phyloP scores from a whole-genome alignment of 2,329 filamentous ascomycete genomes.

The Alternaria infectoria region DNA sequence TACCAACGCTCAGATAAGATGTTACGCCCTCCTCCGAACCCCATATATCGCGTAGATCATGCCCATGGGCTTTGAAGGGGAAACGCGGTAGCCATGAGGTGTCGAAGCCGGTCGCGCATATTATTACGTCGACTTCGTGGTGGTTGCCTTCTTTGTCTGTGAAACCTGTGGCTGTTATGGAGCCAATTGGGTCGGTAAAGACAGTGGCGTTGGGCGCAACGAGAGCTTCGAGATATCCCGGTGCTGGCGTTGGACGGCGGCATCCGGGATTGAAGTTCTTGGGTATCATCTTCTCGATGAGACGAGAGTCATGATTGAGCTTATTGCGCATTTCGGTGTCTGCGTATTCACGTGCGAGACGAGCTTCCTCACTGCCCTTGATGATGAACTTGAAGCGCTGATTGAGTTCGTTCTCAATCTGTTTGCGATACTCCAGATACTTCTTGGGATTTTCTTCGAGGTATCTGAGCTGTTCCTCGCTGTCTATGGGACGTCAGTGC shows the following conservation, averaged over 20 bases:
- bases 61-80: constrained; percentile 33
- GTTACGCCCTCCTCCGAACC: constrained; percentile 41
- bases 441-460: constrained; percentile 51
- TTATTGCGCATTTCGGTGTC: constrained; percentile 51
- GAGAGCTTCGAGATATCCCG: constrained; percentile 31
- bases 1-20: constrained; percentile 50
- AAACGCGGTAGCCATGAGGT: constrained; percentile 36
- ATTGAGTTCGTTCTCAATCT: constrained; percentile 59
- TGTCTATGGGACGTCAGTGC: constrained; percentile 33
- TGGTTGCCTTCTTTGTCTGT: constrained; percentile 21
- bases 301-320: constrained; percentile 46
- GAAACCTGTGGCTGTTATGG: constrained; percentile 30
- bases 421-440: constrained; percentile 56
- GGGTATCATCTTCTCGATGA: constrained; percentile 55
- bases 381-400: constrained; percentile 61
- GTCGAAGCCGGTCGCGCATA: constrained; percentile 53
- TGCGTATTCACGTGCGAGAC: constrained; percentile 50
- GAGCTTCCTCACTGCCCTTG: constrained; percentile 56
- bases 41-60: constrained; percentile 48
- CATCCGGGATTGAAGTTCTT: constrained; percentile 45
- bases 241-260: constrained; percentile 31
- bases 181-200: constrained; percentile 25
- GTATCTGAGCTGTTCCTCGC: constrained; percentile 49
- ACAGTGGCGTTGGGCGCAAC: constrained; percentile 24
- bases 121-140: constrained; percentile 50